These are phyloP conservation scores for Nemania sp. DNA, from an alignment of 2,329 filamentous ascomycete genomes.

Conservation along the genomic window DNA sequence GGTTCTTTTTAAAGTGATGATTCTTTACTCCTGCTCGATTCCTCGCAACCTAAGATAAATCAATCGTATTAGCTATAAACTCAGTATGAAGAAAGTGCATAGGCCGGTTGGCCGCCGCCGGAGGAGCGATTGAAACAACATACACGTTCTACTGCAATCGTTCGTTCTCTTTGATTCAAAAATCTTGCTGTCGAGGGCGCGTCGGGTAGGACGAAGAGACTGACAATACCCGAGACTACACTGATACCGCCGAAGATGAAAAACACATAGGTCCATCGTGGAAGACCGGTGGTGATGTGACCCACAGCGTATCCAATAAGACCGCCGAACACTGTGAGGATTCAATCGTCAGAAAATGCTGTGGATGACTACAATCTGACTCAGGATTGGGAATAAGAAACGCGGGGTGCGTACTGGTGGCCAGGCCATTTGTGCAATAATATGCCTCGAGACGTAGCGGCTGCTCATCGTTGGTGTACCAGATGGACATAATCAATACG, in stretches of 20 bases:
- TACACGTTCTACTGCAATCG: constrained; percentile 54
- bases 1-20: constrained; percentile 50
- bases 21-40: constrained; percentile 59
- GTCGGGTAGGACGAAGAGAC: constrained; percentile 63
- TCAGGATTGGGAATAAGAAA: neutral
- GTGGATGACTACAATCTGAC: neutral
- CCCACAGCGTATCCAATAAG: constrained; percentile 62
- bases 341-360: neutral
- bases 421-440: constrained; percentile 51
- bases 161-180: constrained; percentile 59
- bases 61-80: too few species aligned
- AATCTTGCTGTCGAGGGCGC: constrained; percentile 64
- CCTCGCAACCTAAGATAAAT: neutral
- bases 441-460: constrained; percentile 57
- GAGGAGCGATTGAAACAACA: constrained; percentile 10
- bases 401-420: constrained; percentile 7
- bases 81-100: too few species aligned
- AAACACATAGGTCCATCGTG: constrained; percentile 49
- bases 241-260: constrained; percentile 61
- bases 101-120: too few species aligned
- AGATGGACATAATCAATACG: constrained; percentile 42
- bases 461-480: constrained; percentile 50
- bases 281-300: constrained; percentile 51
- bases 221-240: constrained; percentile 57
- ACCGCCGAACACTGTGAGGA: constrained; percentile 56